A percentile compares a stretch with the other conserved stretches of the same genome.
Conservation (phyloP, 2,329 filamentous ascomycete genomes). For the Ophiosphaerella narmari region DNA sequence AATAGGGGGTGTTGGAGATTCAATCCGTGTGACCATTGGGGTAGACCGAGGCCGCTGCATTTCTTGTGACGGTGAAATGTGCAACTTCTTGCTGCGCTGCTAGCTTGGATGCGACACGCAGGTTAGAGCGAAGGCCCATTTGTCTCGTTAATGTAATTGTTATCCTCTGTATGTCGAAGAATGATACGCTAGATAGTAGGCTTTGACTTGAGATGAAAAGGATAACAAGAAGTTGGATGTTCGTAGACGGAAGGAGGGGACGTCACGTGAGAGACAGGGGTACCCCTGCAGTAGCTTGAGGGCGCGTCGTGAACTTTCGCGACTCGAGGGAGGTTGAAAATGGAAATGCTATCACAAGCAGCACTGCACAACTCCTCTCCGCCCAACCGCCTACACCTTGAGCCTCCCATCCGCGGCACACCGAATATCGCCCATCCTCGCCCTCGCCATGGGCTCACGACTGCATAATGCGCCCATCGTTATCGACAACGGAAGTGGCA, state of each 20-base stretch:
- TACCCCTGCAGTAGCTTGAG: conserved; percentile 30
- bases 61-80: conserved; percentile 2
- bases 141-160: too few species aligned
- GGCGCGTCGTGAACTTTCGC: conserved; percentile 40
- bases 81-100: too few species aligned
- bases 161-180: too few species aligned
- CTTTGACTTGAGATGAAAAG: too few species aligned
- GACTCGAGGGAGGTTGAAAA: conserved; percentile 28
- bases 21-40: conserved; percentile 35
- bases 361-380: conserved; percentile 10
- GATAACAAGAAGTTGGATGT: too few species aligned
- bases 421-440: background rate
- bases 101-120: too few species aligned
- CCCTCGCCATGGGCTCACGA: conserved; percentile 63
- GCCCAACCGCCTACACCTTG: background rate
- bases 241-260: background rate
- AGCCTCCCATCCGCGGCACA: background rate
- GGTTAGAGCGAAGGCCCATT: too few species aligned
- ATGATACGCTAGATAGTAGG: too few species aligned
- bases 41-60: conserved; percentile 27
- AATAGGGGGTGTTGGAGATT: conserved; percentile 44
- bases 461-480: conserved; percentile 98
- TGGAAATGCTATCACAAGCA: conserved; percentile 27
- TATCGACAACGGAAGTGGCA: conserved; percentile 97
- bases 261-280: conserved; percentile 34